A percentile compares a stretch with the other conserved stretches of the same genome.
Evolutionary conservation across 2,329 filamentous ascomycete species (phyloP).

Genomic region (Hypoxylon sp.): DNA sequence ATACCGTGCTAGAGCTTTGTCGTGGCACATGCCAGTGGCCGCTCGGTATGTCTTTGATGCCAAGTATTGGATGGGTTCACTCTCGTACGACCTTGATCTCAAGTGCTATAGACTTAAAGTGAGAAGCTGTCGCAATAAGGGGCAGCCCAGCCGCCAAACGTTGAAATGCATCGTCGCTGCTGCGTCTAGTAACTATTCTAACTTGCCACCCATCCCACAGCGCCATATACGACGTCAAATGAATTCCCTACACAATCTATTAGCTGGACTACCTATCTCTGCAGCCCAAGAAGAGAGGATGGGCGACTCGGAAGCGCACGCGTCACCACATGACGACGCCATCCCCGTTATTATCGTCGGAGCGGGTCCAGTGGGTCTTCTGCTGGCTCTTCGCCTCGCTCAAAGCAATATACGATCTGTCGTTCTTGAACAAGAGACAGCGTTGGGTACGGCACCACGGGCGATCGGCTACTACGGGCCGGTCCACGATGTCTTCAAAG

Average conservation of each 20-base stretch:
- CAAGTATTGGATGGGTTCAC: slow-evolving; percentile 6
- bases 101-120: slow-evolving; percentile 12
- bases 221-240: background rate
- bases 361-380: slow-evolving; percentile 28
- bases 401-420: slow-evolving; percentile 22
- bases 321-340: slow-evolving; percentile 5
- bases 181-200: background rate
- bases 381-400: slow-evolving; percentile 28
- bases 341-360: slow-evolving; percentile 30
- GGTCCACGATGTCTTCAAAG: slow-evolving; percentile 29
- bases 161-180: background rate
- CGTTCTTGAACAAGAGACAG: slow-evolving; percentile 24
- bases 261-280: background rate
- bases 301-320: background rate
- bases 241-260: slow-evolving; percentile 1
- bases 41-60: background rate
- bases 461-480: slow-evolving; percentile 32
- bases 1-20: background rate
- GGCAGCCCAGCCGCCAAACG: background rate
- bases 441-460: slow-evolving; percentile 20
- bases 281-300: background rate
- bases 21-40: background rate
- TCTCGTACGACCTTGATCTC: slow-evolving; percentile 7
- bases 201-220: background rate
- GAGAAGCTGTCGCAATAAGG: background rate